Conservation (phyloP, 768 basidiomycete species). For the Boletus tomentosulus region DNA sequence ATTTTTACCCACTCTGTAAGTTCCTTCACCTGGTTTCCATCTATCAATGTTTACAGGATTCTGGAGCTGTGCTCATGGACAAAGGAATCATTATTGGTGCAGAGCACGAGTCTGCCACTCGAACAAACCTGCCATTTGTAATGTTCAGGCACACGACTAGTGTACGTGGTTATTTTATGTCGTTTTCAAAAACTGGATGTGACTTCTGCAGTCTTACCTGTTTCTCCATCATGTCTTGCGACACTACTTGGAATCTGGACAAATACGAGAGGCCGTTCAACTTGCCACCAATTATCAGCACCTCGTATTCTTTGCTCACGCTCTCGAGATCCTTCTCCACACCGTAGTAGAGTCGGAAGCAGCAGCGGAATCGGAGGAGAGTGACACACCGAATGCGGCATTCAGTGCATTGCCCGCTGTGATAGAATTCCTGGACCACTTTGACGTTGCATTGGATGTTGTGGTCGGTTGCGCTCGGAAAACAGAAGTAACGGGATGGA, state of each 20-base stretch:
- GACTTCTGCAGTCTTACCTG: constrained; percentile 69
- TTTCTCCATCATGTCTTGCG: constrained; percentile 91
- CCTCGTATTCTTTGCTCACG: constrained; percentile 90
- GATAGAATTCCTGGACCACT: constrained; percentile 92
- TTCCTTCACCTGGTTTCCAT: constrained; percentile 5
- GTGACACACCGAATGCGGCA: constrained; percentile 14
- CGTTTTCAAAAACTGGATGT: background rate
- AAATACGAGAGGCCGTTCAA: constrained; percentile 70
- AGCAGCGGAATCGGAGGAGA: constrained; percentile 30
- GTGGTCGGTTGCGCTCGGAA: constrained; percentile 96
- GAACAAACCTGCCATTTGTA: constrained; percentile 76
- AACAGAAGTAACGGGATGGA: constrained; percentile 91
- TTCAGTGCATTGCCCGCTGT: constrained; percentile 53
- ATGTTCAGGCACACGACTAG: constrained; percentile 91
- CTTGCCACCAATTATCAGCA: constrained; percentile 85
- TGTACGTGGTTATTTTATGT: constrained; percentile 42
- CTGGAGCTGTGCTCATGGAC: constrained; percentile 91
- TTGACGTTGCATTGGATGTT: constrained; percentile 86
- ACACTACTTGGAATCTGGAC: constrained; percentile 65
- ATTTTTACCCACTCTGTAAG: constrained; percentile 94
- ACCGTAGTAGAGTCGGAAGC: constrained; percentile 87
- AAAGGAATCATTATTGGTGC: constrained; percentile 98
- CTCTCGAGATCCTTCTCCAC: constrained; percentile 91
- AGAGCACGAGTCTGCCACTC: constrained; percentile 79
- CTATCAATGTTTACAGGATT: background rate